These are phyloP conservation scores for Mesotaenium endlicherianum DNA, from an alignment of 139 green algal species.

Conservation along the genomic window DNA sequence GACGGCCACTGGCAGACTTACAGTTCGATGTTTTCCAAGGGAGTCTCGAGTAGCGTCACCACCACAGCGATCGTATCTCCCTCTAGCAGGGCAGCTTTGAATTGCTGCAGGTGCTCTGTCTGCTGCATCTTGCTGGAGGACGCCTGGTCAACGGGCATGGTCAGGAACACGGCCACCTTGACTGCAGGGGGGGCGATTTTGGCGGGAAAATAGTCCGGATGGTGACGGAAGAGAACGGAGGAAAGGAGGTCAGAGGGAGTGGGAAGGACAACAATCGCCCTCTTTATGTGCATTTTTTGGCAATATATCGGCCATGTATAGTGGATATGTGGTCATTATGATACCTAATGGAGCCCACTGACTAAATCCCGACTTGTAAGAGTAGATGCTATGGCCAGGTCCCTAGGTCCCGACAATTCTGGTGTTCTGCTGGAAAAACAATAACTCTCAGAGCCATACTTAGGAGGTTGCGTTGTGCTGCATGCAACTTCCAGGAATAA, in stretches of 20 bases:
- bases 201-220: background rate
- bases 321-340: no score
- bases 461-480: no score
- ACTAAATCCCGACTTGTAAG: no score
- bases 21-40: constrained; percentile 69
- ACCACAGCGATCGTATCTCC: constrained; percentile 67
- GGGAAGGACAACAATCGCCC: background rate
- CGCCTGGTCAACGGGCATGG: constrained; percentile 70
- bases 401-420: no score
- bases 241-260: background rate
- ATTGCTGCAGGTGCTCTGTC: constrained; percentile 55
- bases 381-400: no score
- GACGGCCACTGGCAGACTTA: constrained; percentile 52
- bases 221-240: background rate
- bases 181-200: constrained; percentile 65
- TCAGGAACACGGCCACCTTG: constrained; percentile 89
- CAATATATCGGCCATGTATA: no score
- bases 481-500: no score
- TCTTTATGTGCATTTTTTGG: no score
- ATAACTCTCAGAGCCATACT: no score
- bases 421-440: no score
- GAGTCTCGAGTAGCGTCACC: constrained; percentile 67
- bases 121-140: constrained; percentile 56
- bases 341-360: no score
- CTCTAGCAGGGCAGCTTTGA: constrained; percentile 71